These are phyloP conservation scores for Peronospora belbahrii DNA, from an alignment of 352 stramenopile species.

Conservation along the genomic window DNA sequence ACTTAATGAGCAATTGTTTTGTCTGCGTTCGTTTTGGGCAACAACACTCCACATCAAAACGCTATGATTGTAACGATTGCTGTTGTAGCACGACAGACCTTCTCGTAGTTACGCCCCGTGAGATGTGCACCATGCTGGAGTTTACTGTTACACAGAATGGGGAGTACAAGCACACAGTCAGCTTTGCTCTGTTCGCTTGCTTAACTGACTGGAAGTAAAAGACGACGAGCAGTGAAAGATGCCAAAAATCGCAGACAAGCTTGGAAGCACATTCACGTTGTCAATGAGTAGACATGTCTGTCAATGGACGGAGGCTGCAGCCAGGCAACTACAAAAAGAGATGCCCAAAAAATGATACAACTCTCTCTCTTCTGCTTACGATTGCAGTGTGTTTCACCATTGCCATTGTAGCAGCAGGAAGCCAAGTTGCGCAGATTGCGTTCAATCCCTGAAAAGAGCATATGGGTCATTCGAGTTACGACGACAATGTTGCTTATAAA, in stretches of 20 bases:
- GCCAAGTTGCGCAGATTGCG: conserved; percentile 4
- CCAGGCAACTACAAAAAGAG: not conserved
- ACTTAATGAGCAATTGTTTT: not conserved
- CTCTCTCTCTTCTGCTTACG: not conserved
- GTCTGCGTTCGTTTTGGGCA: not conserved
- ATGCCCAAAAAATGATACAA: conserved; percentile 5
- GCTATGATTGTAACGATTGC: too few relatives aligned
- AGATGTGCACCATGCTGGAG: not conserved
- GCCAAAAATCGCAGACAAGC: too few relatives aligned
- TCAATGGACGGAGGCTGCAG: not conserved
- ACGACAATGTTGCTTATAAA: not conserved
- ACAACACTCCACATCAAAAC: not conserved
- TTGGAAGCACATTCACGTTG: not conserved
- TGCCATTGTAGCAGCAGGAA: not conserved
- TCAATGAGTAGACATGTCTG: not conserved
- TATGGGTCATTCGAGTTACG: not conserved
- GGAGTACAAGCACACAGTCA: not conserved
- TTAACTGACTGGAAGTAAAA: not conserved
- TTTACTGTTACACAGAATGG: too few relatives aligned
- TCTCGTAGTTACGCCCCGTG: too few relatives aligned
- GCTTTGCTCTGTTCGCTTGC: not conserved
- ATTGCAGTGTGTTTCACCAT: not conserved
- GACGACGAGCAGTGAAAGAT: not conserved
- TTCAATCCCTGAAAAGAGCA: conserved; percentile 1
- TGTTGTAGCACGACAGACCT: too few relatives aligned